Evolutionary conservation across 129 eudicot genomes (phyloP).

Genomic region (Lactuca sativa): DNA sequence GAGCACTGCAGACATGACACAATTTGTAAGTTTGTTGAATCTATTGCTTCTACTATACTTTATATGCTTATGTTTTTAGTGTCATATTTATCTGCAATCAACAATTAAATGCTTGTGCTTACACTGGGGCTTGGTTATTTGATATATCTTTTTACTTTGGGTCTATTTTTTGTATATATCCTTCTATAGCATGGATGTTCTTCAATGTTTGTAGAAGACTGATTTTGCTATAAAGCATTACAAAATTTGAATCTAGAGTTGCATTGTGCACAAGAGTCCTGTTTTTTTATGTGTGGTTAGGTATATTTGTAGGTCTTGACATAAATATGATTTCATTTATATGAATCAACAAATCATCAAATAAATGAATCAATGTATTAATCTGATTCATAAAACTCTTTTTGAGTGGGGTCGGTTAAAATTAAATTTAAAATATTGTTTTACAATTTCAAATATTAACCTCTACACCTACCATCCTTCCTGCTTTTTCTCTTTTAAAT

Average conservation of each 20-base stretch:
- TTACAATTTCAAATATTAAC: neutral
- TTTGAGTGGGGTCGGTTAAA: neutral
- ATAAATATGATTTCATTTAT: too few relatives aligned
- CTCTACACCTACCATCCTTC: neutral
- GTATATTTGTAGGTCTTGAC: neutral
- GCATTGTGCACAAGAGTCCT: neutral
- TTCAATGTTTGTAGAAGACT: neutral
- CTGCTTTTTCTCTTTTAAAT: neutral
- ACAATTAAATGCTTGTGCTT: neutral
- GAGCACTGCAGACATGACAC: conserved; percentile 89
- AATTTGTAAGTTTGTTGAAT: conserved; percentile 64
- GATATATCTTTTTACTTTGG: neutral
- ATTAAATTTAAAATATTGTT: too few relatives aligned
- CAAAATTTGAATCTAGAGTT: neutral
- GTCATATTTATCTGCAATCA: neutral
- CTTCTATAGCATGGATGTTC: conserved; percentile 1
- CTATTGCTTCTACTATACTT: neutral
- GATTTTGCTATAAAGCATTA: conserved; percentile 5
- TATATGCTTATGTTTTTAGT: neutral
- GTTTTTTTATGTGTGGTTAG: conserved; percentile 3
- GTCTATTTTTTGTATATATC: neutral
- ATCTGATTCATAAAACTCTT: neutral
- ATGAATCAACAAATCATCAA: too few relatives aligned
- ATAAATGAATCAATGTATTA: neutral
- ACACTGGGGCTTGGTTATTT: neutral